Evolutionary conservation across 2,329 filamentous ascomycete species (phyloP), one percentile per base, ranked within the genome.

Genomic region (Neospermospora avenae): DNA sequence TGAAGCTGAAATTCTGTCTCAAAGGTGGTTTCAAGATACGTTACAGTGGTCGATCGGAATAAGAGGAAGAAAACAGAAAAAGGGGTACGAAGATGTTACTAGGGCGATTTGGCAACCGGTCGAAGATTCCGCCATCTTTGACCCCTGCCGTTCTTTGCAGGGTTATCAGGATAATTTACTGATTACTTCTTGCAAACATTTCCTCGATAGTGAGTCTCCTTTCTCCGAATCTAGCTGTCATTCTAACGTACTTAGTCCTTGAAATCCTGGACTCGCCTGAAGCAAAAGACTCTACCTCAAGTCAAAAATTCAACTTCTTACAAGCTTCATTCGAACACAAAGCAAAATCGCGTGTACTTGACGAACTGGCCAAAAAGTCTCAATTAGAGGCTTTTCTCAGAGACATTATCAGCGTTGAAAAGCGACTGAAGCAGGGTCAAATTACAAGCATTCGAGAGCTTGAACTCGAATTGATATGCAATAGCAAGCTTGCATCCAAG

Each of bases 401-500:
- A 45, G 63, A 66, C 55, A 61, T 70, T 3, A 59, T 64, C 7
- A 57, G 45, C 13, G 60, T 69, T 2, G 63, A 67, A 28, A 62
- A 49, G 16, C 59, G 64, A 20, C 45, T 67, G 8, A 53, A 55
- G 4, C 55, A 63, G 10, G 62, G 63, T 8, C 54, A 65, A 28
- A 68, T 69, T 10, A 53, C 55, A 3, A 63, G 51, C 14, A 44
- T 62, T 37, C 59, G 68, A 24, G 57, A 63, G 11, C 45, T 69
- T 10, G 68, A 69, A 35, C 52, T 68, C 25, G 65, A 69, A 24
- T 48, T 69, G 14, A 65, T 69, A 22, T 68, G 60, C 56, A 59
- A 58, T 42, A 64, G 64, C 56, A 68, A 68, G 62, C 61, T 64
- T 56, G 61, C 61, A 4, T 67, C 65, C 3, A 65, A 68, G 42